These are phyloP conservation scores for Triticum monococcum DNA, from an alignment of 176 grass and related monocot species.

Conservation along the genomic window DNA sequence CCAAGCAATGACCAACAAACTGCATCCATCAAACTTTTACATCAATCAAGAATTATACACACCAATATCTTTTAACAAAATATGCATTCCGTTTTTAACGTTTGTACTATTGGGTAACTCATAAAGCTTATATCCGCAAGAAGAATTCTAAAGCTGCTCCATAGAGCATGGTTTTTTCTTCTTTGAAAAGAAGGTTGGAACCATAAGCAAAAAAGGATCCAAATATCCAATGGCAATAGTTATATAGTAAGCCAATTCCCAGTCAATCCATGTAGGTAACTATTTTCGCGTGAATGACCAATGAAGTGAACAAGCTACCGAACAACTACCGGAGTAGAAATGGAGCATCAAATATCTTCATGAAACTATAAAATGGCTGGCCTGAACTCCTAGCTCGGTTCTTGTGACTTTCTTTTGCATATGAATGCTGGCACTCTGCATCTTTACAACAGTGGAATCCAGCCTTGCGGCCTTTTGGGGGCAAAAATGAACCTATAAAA, in stretches of 20 bases:
- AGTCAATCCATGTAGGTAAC: neutral
- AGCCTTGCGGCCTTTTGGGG: neutral
- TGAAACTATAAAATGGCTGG: neutral
- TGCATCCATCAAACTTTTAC: neutral
- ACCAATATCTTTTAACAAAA: neutral
- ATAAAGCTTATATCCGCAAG: neutral
- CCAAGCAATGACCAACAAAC: neutral
- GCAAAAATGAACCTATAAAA: neutral
- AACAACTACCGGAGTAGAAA: constrained; percentile 1
- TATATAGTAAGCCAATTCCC: constrained; percentile 20
- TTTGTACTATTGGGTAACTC: neutral
- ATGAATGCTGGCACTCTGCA: neutral
- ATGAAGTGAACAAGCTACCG: neutral
- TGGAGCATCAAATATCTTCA: neutral
- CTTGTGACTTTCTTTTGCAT: neutral
- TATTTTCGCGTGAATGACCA: neutral
- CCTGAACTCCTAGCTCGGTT: neutral
- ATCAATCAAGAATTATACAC: neutral
- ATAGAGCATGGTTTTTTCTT: neutral
- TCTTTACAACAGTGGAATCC: neutral
- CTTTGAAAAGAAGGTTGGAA: neutral
- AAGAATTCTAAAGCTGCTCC: neutral
- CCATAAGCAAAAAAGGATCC: neutral
- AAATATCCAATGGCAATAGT: neutral
- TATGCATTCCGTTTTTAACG: neutral